Percentiles rank a stretch among this genome's conserved stretches.
phyloP scores from a whole-genome alignment of 768 basidiomycete genomes.

The Lepiota brunneoincarnata region DNA sequence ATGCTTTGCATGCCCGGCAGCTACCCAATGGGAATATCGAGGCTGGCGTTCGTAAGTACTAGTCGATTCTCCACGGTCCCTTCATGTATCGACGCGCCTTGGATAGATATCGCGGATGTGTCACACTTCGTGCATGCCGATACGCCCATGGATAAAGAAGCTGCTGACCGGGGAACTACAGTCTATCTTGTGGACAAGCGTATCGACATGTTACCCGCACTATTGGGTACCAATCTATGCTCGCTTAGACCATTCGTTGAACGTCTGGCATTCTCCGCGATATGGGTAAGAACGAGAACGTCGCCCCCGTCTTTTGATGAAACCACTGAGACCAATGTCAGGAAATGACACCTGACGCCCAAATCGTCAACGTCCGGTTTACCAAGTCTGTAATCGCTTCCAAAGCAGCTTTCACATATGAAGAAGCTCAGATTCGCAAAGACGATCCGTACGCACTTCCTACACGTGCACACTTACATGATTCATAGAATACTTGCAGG shows the following conservation, averaged over 20 bases:
- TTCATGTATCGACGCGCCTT: neutral
- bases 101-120: constrained; percentile 93
- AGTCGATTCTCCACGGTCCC: neutral
- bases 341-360: constrained; percentile 87
- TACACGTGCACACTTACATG: neutral
- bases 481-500: constrained; percentile 33
- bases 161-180: constrained; percentile 93
- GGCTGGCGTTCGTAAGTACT: constrained; percentile 91
- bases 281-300: constrained; percentile 67
- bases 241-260: constrained; percentile 92
- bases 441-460: constrained; percentile 73
- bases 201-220: constrained; percentile 94
- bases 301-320: neutral
- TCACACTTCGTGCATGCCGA: constrained; percentile 93
- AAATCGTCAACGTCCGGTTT: constrained; percentile 88
- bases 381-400: constrained; percentile 96
- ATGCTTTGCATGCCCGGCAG: constrained; percentile 87
- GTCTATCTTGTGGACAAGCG: constrained; percentile 98
- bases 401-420: constrained; percentile 96
- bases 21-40: constrained; percentile 94
- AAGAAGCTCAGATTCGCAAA: constrained; percentile 91
- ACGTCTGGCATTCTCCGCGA: constrained; percentile 89
- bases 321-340: constrained; percentile 27
- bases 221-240: constrained; percentile 95
- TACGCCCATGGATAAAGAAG: constrained; percentile 95